Evolutionary conservation across 208 protist species (phyloP).

Genomic region (Leishmania amazonensis): DNA sequence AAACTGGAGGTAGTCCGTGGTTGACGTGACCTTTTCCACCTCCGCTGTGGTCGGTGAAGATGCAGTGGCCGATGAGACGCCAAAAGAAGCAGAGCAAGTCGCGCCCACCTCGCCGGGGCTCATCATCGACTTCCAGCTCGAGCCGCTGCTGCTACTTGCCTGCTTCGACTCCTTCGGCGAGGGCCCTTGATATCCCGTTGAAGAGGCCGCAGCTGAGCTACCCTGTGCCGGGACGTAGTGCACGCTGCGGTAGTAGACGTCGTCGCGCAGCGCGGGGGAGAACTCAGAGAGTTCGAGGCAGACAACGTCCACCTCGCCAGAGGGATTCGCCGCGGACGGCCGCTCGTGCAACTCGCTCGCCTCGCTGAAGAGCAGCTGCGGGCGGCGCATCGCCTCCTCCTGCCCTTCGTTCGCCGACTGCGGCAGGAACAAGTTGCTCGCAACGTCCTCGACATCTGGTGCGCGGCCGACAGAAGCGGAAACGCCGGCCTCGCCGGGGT

Average conservation of each 20-base stretch:
- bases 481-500: neutral
- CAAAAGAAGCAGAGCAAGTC: neutral
- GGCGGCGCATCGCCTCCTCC: conserved; percentile 74
- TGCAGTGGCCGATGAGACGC: neutral
- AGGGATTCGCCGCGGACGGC: conserved; percentile 28
- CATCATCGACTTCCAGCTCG: conserved; percentile 17
- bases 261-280: conserved; percentile 58
- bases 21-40: conserved; percentile 9
- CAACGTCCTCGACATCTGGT: conserved; percentile 18
- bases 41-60: neutral
- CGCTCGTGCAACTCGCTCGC: conserved; percentile 56
- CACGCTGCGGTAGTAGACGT: conserved; percentile 88
- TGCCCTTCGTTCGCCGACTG: conserved; percentile 38
- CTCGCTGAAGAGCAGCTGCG: conserved; percentile 74
- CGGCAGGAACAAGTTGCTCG: conserved; percentile 30
- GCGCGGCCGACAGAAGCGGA: conserved; percentile 6
- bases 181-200: neutral
- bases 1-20: conserved; percentile 62
- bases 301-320: conserved; percentile 56
- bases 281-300: conserved; percentile 87
- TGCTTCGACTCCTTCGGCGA: neutral
- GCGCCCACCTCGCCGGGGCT: conserved; percentile 8
- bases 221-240: conserved; percentile 62
- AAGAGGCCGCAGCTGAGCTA: neutral
- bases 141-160: neutral